Conservation (phyloP, 805 yeast genomes). For the Yueomyces sinensis region DNA sequence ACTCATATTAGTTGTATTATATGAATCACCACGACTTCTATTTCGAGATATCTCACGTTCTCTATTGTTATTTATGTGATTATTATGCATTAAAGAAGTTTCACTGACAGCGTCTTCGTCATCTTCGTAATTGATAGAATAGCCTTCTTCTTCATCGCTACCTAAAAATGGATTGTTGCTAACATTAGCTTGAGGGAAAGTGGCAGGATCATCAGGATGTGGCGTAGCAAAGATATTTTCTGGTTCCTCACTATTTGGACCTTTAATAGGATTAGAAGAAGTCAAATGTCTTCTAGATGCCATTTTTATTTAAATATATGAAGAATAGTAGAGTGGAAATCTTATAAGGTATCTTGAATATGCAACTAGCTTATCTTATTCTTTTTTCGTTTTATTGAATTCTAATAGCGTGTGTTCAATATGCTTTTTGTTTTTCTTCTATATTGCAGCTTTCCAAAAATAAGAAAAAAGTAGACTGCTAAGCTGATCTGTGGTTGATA, state of each 20-base stretch:
- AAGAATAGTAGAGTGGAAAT: too few relatives aligned
- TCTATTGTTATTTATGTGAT: background rate
- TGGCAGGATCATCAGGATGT: background rate
- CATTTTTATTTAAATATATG: too few relatives aligned
- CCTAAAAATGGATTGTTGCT: slow-evolving; percentile 6
- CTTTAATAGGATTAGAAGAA: background rate
- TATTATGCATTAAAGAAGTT: slow-evolving; percentile 1
- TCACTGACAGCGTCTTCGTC: slow-evolving; percentile 1
- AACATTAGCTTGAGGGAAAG: background rate
- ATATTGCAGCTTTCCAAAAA: too few relatives aligned
- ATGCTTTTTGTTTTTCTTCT: too few relatives aligned
- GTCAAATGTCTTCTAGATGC: slow-evolving; percentile 1
- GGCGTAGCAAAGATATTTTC: slow-evolving; percentile 1
- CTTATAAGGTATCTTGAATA: too few relatives aligned
- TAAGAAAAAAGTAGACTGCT: too few relatives aligned
- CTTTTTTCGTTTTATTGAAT: too few relatives aligned
- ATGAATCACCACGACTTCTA: background rate
- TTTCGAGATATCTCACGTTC: background rate
- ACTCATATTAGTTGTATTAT: background rate
- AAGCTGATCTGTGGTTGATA: too few relatives aligned
- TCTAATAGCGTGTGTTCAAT: too few relatives aligned
- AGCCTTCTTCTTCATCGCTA: slow-evolving; percentile 7
- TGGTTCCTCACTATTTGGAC: background rate
- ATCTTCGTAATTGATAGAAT: slow-evolving; percentile 1
- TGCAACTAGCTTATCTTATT: too few relatives aligned